Evolutionary conservation across 768 basidiomycete species (phyloP).

Genomic region (Cubamyces lactineus): DNA sequence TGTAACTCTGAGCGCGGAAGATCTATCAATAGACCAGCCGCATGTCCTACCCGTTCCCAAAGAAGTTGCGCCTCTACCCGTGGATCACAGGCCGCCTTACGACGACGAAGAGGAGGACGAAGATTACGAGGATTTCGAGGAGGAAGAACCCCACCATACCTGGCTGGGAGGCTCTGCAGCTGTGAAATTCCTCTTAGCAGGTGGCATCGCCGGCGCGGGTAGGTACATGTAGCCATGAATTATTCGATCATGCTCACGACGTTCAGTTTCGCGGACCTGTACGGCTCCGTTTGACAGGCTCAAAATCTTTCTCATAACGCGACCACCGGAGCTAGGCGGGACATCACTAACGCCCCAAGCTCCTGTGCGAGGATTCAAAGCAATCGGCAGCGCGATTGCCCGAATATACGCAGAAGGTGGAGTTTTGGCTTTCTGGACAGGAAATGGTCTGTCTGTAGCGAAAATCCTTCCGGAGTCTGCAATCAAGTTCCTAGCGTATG

Average conservation of each 20-base stretch:
- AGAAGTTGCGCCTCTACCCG: slow-evolving; percentile 22
- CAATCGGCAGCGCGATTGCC: slow-evolving; percentile 71
- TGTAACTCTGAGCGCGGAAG: slow-evolving; percentile 77
- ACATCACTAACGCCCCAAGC: slow-evolving; percentile 47
- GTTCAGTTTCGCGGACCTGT: slow-evolving; percentile 87
- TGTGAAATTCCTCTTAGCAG: slow-evolving; percentile 88
- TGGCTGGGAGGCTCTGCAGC: slow-evolving; percentile 73
- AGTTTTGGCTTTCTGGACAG: slow-evolving; percentile 95
- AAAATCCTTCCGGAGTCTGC: slow-evolving; percentile 99
- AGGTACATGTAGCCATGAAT: slow-evolving; percentile 32
- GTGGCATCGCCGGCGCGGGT: slow-evolving; percentile 95
- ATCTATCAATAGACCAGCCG: slow-evolving; percentile 46
- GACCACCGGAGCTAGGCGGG: slow-evolving; percentile 73
- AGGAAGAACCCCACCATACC: slow-evolving; percentile 61
- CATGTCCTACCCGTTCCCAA: slow-evolving; percentile 13
- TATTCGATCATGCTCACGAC: slow-evolving; percentile 5
- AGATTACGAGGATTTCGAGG: slow-evolving; percentile 50
- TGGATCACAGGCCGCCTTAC: slow-evolving; percentile 29
- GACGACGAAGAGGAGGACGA: slow-evolving; percentile 40
- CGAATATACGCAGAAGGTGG: slow-evolving; percentile 92
- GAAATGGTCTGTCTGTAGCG: slow-evolving; percentile 88
- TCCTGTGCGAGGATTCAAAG: slow-evolving; percentile 55
- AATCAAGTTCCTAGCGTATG: slow-evolving; percentile 97
- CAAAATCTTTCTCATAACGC: slow-evolving; percentile 95
- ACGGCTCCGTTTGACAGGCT: slow-evolving; percentile 98